Evolutionary conservation across 371 early-diverging fungal species (phyloP).

Genomic region (Polyrhizophydium stewartii): DNA sequence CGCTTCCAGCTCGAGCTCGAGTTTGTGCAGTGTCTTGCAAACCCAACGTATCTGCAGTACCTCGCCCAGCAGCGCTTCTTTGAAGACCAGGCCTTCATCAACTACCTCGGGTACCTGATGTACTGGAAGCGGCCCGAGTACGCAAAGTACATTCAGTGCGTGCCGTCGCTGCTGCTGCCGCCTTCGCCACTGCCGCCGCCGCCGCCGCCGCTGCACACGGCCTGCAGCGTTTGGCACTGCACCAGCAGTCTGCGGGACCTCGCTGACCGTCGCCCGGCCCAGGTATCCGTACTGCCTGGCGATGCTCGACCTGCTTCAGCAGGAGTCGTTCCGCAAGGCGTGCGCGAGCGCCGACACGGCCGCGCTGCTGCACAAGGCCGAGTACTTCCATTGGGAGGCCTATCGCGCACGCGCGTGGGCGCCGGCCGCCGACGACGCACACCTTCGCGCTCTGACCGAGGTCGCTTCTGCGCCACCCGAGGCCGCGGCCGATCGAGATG

Average conservation of each 20-base stretch:
- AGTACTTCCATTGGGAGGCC: conserved; percentile 77
- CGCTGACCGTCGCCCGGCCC: neutral
- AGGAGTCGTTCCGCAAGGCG: conserved; percentile 70
- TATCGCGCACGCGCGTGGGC: neutral
- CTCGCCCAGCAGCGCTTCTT: conserved; percentile 87
- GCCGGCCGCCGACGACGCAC: neutral
- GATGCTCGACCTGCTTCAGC: conserved; percentile 80
- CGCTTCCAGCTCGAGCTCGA: conserved; percentile 90
- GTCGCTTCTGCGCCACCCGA: no score
- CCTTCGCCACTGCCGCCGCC: neutral
- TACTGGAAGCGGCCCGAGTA: conserved; percentile 91
- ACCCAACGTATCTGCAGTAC: conserved; percentile 89
- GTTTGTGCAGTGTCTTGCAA: conserved; percentile 91
- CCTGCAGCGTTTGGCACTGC: no score
- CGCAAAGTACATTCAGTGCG: conserved; percentile 80
- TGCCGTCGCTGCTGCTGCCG: neutral
- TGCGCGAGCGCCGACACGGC: conserved; percentile 71
- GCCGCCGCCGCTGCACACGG: neutral
- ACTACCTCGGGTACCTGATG: conserved; percentile 83
- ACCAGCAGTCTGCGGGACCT: neutral
- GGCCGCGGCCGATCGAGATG: no score
- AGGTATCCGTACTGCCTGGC: conserved; percentile 86
- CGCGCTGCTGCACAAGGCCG: conserved; percentile 71
- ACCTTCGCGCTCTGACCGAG: neutral
- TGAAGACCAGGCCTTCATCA: conserved; percentile 73